Conservation (phyloP, 345 rosid species). For the Pistacia atlantica region DNA sequence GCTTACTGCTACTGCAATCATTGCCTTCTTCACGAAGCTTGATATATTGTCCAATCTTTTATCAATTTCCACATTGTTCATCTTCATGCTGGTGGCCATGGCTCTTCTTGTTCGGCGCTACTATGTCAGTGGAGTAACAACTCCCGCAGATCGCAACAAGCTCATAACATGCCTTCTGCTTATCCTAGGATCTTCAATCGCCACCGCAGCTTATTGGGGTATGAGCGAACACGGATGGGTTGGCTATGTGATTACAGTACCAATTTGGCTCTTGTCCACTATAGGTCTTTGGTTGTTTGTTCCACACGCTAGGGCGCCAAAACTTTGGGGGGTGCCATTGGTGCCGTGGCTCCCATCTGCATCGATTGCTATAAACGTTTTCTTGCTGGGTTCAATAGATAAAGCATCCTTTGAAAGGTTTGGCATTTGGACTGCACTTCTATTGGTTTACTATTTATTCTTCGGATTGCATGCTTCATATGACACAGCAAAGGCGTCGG, state of each 20-base stretch:
- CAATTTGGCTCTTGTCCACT: constrained; percentile 64
- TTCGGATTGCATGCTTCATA: constrained; percentile 74
- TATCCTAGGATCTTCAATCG: constrained; percentile 54
- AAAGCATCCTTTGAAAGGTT: constrained; percentile 59
- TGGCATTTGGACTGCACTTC: constrained; percentile 55
- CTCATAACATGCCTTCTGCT: constrained; percentile 40
- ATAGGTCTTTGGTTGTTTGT: constrained; percentile 42
- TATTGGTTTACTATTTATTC: constrained; percentile 64
- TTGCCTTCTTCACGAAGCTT: constrained; percentile 77
- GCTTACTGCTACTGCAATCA: constrained; percentile 55
- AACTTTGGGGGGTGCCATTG: constrained; percentile 83
- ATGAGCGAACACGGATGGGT: constrained; percentile 46
- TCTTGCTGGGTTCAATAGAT: constrained; percentile 81
- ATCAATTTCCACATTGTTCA: constrained; percentile 72
- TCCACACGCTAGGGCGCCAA: constrained; percentile 70
- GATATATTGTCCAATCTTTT: constrained; percentile 57
- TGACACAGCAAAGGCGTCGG: constrained; percentile 53
- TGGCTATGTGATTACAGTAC: constrained; percentile 54
- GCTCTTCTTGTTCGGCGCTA: constrained; percentile 79
- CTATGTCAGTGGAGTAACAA: constrained; percentile 58
- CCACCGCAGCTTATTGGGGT: constrained; percentile 59
- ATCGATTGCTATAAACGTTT: constrained; percentile 69
- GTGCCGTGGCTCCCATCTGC: constrained; percentile 89
- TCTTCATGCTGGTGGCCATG: constrained; percentile 80
- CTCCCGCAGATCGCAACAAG: constrained; percentile 40